Percentiles rank a stretch among this genome's conserved stretches.
Conservation (phyloP, 768 basidiomycete species). For the Hemileccinum impolitum region DNA sequence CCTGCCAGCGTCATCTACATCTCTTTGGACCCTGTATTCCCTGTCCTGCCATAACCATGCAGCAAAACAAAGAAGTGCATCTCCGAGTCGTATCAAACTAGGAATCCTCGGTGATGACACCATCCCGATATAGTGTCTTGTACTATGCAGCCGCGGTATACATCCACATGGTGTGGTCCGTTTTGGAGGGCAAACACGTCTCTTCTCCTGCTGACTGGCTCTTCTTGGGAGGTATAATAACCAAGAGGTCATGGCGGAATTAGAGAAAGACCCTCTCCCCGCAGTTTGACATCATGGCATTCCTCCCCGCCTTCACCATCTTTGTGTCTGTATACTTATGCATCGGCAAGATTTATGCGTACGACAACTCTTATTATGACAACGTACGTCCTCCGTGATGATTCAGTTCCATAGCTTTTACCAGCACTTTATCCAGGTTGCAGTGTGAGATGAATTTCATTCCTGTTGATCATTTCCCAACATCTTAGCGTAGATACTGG, state of each 20-base stretch:
- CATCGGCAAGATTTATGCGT: slow-evolving; percentile 34
- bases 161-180: slow-evolving; percentile 10
- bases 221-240: slow-evolving; percentile 17
- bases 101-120: slow-evolving; percentile 6
- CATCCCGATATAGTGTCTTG: slow-evolving; percentile 11
- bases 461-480: neutral
- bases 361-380: slow-evolving; percentile 57
- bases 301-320: neutral
- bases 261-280: slow-evolving; percentile 1
- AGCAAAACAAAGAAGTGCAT: slow-evolving; percentile 5
- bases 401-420: neutral
- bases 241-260: slow-evolving; percentile 1
- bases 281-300: slow-evolving; percentile 9
- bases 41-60: slow-evolving; percentile 6
- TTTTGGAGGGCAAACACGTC: neutral
- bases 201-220: neutral
- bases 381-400: slow-evolving; percentile 44
- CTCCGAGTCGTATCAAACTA: slow-evolving; percentile 1
- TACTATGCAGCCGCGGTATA: slow-evolving; percentile 1
- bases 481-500: slow-evolving; percentile 50
- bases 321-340: slow-evolving; percentile 4
- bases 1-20: neutral
- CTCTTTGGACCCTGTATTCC: neutral
- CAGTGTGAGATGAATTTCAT: slow-evolving; percentile 40
- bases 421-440: slow-evolving; percentile 39